These are phyloP conservation scores for Candida alai DNA, from an alignment of 805 yeast species.

Conservation along the genomic window DNA sequence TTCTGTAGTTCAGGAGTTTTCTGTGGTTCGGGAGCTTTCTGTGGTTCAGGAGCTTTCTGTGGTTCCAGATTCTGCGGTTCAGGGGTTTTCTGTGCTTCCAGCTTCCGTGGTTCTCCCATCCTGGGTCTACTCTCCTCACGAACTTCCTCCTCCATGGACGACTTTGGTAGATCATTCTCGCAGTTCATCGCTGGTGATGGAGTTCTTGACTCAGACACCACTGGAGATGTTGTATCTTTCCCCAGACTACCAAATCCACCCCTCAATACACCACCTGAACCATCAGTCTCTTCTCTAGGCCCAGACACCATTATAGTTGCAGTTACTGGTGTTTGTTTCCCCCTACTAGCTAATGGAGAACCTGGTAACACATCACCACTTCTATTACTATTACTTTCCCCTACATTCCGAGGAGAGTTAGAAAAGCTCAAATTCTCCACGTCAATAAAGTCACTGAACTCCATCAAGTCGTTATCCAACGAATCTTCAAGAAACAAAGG, in stretches of 20 bases:
- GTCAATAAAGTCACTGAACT: conserved; percentile 39
- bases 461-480: conserved; percentile 29
- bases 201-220: conserved; percentile 6
- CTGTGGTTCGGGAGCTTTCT: no score
- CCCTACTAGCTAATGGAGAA: no score
- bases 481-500: no score
- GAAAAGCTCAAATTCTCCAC: conserved; percentile 34
- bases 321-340: no score
- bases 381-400: no score
- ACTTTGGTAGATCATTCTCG: neutral
- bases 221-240: conserved; percentile 5
- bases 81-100: neutral
- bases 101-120: neutral
- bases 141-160: conserved; percentile 4
- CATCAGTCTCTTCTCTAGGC: no score
- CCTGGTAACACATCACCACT: no score
- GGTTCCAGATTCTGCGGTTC: no score
- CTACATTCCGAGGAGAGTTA: conserved; percentile 18
- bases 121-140: neutral
- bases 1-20: neutral
- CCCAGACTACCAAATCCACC: no score
- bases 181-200: conserved; percentile 9
- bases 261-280: no score
- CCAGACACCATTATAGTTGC: neutral
- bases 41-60: no score